These are phyloP conservation scores for Globisporangium mamillatum DNA, from an alignment of 352 stramenopile species.

Conservation along the genomic window DNA sequence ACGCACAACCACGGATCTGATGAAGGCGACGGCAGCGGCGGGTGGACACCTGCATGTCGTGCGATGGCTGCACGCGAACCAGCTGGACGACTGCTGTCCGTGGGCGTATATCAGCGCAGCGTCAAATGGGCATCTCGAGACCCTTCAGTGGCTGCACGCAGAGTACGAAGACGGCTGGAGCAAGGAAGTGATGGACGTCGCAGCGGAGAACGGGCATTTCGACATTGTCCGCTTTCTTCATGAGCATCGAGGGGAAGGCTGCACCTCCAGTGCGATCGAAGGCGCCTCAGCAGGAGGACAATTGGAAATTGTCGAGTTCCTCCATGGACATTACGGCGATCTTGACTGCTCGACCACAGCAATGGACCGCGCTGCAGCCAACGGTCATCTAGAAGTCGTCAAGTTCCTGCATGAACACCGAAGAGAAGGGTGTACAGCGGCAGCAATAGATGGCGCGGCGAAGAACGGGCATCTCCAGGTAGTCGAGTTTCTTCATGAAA, in stretches of 20 bases:
- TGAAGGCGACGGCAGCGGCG: conserved; percentile 4
- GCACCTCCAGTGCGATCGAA: background rate
- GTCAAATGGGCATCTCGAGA: background rate
- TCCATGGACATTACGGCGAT: conserved; percentile 4
- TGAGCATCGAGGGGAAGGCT: background rate
- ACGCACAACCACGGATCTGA: background rate
- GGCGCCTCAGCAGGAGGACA: background rate
- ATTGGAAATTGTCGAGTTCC: conserved; percentile 5
- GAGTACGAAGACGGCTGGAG: background rate
- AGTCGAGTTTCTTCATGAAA: conserved; percentile 1
- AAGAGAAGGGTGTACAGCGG: background rate
- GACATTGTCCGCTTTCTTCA: background rate
- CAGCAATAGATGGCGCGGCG: conserved; percentile 5
- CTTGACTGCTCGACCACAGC: background rate
- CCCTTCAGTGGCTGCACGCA: conserved; percentile 2
- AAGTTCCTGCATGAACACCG: conserved; percentile 8
- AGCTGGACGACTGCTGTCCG: conserved; percentile 1
- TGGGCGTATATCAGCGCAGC: conserved; percentile 5
- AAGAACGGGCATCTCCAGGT: background rate
- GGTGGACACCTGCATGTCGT: conserved; percentile 62
- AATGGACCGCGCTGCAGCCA: conserved; percentile 1
- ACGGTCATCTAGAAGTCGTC: conserved; percentile 4
- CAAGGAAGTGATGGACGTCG: conserved; percentile 3
- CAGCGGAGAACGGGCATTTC: conserved; percentile 2
- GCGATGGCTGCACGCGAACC: conserved; percentile 65